A percentile compares a stretch with the other conserved stretches of the same genome.
Evolutionary conservation across 1,284 basidiomycete genomes (phyloP).

Genomic region (Rhodotorula sp.): DNA sequence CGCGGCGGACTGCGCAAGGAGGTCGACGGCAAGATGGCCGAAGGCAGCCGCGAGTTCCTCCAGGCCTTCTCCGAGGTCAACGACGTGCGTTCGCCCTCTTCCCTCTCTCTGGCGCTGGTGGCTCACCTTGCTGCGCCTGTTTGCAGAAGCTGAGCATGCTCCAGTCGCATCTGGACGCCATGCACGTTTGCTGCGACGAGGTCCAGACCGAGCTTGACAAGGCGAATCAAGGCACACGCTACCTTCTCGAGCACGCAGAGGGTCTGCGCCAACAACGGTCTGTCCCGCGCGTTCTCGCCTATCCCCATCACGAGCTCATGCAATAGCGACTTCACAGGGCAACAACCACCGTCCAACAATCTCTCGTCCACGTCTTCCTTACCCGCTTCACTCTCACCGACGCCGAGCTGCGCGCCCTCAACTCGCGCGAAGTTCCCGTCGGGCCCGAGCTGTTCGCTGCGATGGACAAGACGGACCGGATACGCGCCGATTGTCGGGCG

Average conservation of each 20-base stretch:
- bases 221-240: constrained; percentile 75
- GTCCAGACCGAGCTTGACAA: constrained; percentile 74
- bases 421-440: constrained; percentile 74
- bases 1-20: constrained; percentile 71
- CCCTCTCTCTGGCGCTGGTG: neutral
- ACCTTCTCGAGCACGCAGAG: constrained; percentile 82
- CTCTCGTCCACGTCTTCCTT: constrained; percentile 77
- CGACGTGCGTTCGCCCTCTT: constrained; percentile 61
- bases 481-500: constrained; percentile 79
- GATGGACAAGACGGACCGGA: constrained; percentile 81
- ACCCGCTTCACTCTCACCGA: constrained; percentile 77
- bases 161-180: constrained; percentile 70
- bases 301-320: neutral
- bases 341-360: constrained; percentile 59
- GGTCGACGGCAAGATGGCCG: constrained; percentile 74
- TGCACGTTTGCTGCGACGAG: constrained; percentile 78
- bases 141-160: constrained; percentile 73
- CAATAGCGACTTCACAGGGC: constrained; percentile 53
- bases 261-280: constrained; percentile 78
- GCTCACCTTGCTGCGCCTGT: neutral
- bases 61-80: constrained; percentile 82
- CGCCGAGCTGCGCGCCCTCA: constrained; percentile 70
- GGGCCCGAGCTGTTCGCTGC: constrained; percentile 73
- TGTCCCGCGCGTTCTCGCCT: constrained; percentile 36
- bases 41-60: constrained; percentile 77